phyloP scores from a whole-genome alignment of 768 basidiomycete species.

The Lactifluus hygrophoroides region DNA sequence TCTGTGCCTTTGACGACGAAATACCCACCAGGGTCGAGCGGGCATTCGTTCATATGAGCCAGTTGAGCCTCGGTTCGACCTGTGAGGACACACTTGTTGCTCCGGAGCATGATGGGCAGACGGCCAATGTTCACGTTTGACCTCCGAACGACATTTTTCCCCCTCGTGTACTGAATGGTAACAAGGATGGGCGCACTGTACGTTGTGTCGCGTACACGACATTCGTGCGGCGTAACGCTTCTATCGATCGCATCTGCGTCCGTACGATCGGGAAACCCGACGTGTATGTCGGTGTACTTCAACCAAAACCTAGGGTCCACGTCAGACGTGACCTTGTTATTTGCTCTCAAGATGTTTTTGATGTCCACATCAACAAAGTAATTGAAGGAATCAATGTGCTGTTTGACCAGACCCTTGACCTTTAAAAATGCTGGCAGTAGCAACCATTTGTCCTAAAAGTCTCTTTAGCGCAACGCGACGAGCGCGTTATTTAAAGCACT shows the following conservation, averaged over 20 bases:
- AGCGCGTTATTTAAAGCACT: constrained; percentile 24
- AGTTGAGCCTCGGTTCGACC: constrained; percentile 69
- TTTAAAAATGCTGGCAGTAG: constrained; percentile 92
- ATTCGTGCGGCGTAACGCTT: constrained; percentile 92
- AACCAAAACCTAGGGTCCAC: constrained; percentile 96
- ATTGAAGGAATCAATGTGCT: constrained; percentile 98
- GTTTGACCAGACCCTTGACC: constrained; percentile 97
- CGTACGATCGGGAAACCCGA: constrained; percentile 85
- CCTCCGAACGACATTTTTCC: constrained; percentile 78
- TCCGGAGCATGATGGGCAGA: constrained; percentile 92
- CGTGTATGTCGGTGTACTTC: constrained; percentile 91
- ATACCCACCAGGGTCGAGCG: constrained; percentile 97
- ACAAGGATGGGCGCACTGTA: constrained; percentile 92
- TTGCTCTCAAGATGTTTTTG: constrained; percentile 91
- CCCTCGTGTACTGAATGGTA: constrained; percentile 90
- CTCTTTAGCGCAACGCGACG: not conserved
- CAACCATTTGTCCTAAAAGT: constrained; percentile 93
- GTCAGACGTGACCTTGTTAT: constrained; percentile 90
- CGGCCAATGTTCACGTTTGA: constrained; percentile 82
- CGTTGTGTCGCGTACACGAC: constrained; percentile 89
- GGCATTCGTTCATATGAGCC: constrained; percentile 95
- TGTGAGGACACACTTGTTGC: constrained; percentile 88
- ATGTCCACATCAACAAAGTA: constrained; percentile 97
- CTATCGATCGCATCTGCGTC: constrained; percentile 74
- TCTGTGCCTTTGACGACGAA: constrained; percentile 99